These are phyloP conservation scores for Xylaria sp. DNA, from an alignment of 2,329 filamentous ascomycete genomes.

Conservation along the genomic window DNA sequence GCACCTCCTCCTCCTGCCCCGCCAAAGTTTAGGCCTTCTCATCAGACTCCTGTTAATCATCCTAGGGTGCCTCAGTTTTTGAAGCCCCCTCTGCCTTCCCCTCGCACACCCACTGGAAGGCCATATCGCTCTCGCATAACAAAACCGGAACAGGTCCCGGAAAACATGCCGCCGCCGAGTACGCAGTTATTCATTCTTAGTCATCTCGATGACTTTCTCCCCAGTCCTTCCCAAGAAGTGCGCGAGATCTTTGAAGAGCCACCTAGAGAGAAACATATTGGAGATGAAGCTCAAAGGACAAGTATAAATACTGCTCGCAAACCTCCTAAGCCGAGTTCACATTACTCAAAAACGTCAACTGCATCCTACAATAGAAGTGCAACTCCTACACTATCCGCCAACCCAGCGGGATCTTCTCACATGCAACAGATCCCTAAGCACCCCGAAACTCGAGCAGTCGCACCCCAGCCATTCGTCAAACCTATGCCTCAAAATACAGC, in stretches of 20 bases:
- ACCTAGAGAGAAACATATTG: neutral
- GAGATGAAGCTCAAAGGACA: neutral
- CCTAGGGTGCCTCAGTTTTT: conserved; percentile 40
- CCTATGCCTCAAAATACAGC: conserved; percentile 19
- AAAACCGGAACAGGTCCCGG: conserved; percentile 28
- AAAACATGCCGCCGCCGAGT: conserved; percentile 51
- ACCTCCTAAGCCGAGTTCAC: neutral
- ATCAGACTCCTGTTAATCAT: conserved; percentile 15
- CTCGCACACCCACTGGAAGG: conserved; percentile 8
- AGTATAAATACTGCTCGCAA: neutral
- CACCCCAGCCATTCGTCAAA: neutral
- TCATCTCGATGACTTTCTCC: conserved; percentile 65
- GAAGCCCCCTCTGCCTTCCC: conserved; percentile 35
- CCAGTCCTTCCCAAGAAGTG: conserved; percentile 66
- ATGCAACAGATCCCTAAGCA: conserved; percentile 10
- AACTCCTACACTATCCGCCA: neutral
- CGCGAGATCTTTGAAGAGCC: conserved; percentile 61
- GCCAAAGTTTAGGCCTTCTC: conserved; percentile 43
- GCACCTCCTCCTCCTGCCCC: conserved; percentile 44
- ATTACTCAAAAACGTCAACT: neutral
- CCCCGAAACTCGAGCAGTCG: conserved; percentile 2
- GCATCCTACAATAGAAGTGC: conserved; percentile 5
- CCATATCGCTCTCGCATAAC: conserved; percentile 16
- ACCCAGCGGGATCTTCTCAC: neutral
- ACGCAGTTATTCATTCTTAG: conserved; percentile 64